Evolutionary conservation across 371 early-diverging fungal species (phyloP), one percentile per base, ranked within the genome.

Genomic region (Mortierella sp.): DNA sequence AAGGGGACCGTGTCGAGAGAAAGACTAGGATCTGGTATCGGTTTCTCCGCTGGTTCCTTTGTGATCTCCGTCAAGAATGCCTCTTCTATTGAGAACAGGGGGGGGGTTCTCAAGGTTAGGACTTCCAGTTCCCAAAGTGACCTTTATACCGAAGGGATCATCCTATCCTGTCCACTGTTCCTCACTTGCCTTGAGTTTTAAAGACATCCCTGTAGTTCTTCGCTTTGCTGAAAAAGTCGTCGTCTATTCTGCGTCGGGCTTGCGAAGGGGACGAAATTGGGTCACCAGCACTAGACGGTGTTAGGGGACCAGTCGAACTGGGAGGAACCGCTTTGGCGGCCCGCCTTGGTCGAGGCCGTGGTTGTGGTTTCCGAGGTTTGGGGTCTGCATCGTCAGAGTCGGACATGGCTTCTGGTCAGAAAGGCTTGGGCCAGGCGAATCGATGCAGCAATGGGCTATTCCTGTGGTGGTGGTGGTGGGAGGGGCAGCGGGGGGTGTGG

Each of bases 181-280:
- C 24, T 47, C 13, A 2, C 1, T 6, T 56, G 59, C 71, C 64
- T 60, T 72, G 66, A 0, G 46, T 48, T 31, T 65, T 64, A 22
- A 46, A 44, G 5, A 66, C 24, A 2, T 55, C 60, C 2, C 61
- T 56, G 60, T 52, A 64, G 34, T 41, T 60, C 21, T 49, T 74
- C 0, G 68, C 56, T 43, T 63, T 74, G 56, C 59, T 74, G 46
- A 74, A 74, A 54, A 74, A 74, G 44, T 74, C 76, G 54, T 74
- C 68, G 4, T 64, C 68, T 24, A 54, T 53, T 16, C 40, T 59
- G 17, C 57, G 37, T 44, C 54, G 44, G 3, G 62, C 19, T 4
- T 55, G 67, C 12, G 60, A 50, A n/a, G 54, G 67, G 6, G 54
- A 31, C 14, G 48, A 47, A 24, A 25, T 47, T 45, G 45, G n/a